These are phyloP conservation scores for Paramecium pentaurelia DNA, from an alignment of 73 alveolate genomes.

Conservation along the genomic window DNA sequence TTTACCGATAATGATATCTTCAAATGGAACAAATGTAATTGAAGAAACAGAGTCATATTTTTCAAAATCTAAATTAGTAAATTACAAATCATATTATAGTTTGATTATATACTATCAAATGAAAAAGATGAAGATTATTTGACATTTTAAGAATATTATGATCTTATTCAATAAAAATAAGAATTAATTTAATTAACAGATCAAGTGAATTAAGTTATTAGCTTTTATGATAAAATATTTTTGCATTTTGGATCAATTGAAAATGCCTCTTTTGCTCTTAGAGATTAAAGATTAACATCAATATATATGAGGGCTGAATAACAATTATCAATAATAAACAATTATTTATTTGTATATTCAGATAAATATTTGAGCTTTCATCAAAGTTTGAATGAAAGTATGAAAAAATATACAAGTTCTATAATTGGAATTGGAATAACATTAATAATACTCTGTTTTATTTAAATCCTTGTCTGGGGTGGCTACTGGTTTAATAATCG, in stretches of 20 bases:
- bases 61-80: neutral
- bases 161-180: neutral
- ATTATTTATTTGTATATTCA: neutral
- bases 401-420: neutral
- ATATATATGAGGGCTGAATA: neutral
- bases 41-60: neutral
- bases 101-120: neutral
- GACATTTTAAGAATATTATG: neutral
- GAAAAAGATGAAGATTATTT: neutral
- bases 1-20: neutral
- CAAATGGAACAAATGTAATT: slow-evolving; percentile 3
- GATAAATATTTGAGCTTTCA: neutral
- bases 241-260: neutral
- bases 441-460: neutral
- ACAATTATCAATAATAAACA: neutral
- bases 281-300: neutral
- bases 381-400: neutral
- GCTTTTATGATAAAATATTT: neutral
- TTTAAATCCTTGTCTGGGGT: neutral
- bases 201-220: neutral
- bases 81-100: neutral
- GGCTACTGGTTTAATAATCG: neutral
- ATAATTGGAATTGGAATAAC: neutral
- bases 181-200: neutral
- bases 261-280: neutral